Evolutionary conservation across 2,329 filamentous ascomycete genomes (phyloP).

Genomic region (Diaporthe aspalathi): DNA sequence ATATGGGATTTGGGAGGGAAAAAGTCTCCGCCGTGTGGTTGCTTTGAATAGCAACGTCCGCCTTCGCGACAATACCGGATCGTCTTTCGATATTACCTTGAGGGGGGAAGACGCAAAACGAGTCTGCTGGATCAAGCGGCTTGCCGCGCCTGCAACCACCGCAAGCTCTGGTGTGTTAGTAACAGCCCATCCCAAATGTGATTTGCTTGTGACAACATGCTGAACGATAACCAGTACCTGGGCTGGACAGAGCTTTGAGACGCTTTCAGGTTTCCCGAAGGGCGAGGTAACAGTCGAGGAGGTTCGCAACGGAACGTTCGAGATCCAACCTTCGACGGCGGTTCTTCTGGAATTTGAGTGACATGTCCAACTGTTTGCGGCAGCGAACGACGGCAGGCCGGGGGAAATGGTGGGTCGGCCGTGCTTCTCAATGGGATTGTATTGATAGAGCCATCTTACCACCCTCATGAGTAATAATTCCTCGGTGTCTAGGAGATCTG

Average conservation of each 20-base stretch:
- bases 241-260: constrained; percentile 13
- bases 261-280: constrained; percentile 2
- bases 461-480: not conserved
- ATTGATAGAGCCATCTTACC: not conserved
- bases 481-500: not conserved
- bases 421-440: not conserved
- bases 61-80: not conserved
- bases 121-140: constrained; percentile 14
- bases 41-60: constrained; percentile 2
- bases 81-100: not conserved
- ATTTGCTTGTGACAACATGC: not conserved
- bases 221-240: not conserved
- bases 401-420: not conserved
- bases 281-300: not conserved
- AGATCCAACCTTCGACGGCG: not conserved
- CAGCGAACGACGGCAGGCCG: not conserved
- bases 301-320: not conserved
- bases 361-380: not conserved
- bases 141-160: not conserved
- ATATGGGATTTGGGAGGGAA: not conserved
- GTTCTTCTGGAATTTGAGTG: constrained; percentile 19
- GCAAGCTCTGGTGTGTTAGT: constrained; percentile 13
- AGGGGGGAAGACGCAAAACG: not conserved
- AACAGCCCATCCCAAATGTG: not conserved
- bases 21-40: not conserved